phyloP scores from a whole-genome alignment of 352 stramenopile genomes.

The Globisporangium paddicum region DNA sequence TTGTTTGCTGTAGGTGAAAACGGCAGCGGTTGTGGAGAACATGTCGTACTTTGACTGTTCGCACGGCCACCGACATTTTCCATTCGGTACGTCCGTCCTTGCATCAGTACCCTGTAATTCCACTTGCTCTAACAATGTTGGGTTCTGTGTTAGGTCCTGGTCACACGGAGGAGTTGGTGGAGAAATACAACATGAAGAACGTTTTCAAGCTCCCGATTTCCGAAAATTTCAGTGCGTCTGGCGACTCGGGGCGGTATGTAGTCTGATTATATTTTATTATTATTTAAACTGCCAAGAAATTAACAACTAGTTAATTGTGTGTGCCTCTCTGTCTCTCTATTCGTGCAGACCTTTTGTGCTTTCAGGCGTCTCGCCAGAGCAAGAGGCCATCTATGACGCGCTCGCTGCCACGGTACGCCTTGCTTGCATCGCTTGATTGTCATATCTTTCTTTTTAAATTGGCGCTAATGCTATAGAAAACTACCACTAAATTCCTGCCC shows the following conservation, averaged over 20 bases:
- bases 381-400: constrained; percentile 64
- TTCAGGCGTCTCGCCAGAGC: constrained; percentile 52
- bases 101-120: too few species aligned
- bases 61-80: constrained; percentile 81
- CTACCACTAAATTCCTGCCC: background rate
- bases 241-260: constrained; percentile 65
- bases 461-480: too few species aligned
- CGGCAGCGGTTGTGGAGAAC: constrained; percentile 98
- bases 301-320: too few species aligned
- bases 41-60: constrained; percentile 97
- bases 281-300: too few species aligned
- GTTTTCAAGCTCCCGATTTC: constrained; percentile 84
- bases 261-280: background rate
- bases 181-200: constrained; percentile 82
- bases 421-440: too few species aligned
- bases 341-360: constrained; percentile 71
- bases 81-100: constrained; percentile 81
- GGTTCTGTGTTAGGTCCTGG: constrained; percentile 37
- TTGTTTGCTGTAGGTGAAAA: constrained; percentile 71
- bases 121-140: background rate
- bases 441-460: too few species aligned
- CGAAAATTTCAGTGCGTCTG: constrained; percentile 63
- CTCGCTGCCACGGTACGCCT: constrained; percentile 58
- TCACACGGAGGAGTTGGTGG: constrained; percentile 68
- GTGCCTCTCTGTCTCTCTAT: background rate